phyloP scores from a whole-genome alignment of 2,329 filamentous ascomycete genomes.

The Fusarium sulawesiense region DNA sequence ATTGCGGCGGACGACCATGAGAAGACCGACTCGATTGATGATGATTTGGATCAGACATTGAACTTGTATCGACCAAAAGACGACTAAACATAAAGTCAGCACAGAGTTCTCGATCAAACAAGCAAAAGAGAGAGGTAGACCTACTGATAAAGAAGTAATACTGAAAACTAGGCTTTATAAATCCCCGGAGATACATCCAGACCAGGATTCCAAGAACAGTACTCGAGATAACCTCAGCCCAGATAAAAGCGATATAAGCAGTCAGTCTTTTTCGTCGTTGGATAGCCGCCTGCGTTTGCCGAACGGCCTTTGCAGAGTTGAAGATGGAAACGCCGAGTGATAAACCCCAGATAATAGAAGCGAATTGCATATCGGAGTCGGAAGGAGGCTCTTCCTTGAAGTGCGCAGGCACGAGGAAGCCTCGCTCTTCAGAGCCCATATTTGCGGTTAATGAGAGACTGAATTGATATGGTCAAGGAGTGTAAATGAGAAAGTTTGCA shows the following conservation, averaged over 20 bases:
- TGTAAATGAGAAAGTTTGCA: constrained; percentile 1
- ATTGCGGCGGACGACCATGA: constrained; percentile 53
- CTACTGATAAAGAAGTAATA: constrained; percentile 43
- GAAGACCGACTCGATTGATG: constrained; percentile 61
- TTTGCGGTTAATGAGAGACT: not conserved
- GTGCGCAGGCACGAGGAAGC: constrained; percentile 38
- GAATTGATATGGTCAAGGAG: not conserved
- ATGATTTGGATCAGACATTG: constrained; percentile 63
- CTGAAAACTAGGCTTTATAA: constrained; percentile 48
- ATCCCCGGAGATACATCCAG: constrained; percentile 38
- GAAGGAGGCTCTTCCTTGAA: constrained; percentile 27
- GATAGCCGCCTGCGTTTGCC: constrained; percentile 30
- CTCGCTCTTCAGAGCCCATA: constrained; percentile 28
- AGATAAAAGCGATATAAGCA: constrained; percentile 33
- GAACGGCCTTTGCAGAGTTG: constrained; percentile 38
- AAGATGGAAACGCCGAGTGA: constrained; percentile 40
- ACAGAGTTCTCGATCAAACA: not conserved
- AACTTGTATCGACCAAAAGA: constrained; percentile 52
- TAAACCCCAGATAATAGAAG: constrained; percentile 42
- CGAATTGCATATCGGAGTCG: constrained; percentile 39
- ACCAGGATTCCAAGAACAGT: constrained; percentile 35
- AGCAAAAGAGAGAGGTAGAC: not conserved
- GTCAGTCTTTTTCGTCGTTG: constrained; percentile 35
- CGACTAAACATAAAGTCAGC: constrained; percentile 40
- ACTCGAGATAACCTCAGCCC: constrained; percentile 40